Percentiles rank a stretch among this genome's conserved stretches.
These are phyloP conservation scores for Cutaneotrichosporon sp. DNA, from an alignment of 1,284 basidiomycete genomes.

Conservation along the genomic window DNA sequence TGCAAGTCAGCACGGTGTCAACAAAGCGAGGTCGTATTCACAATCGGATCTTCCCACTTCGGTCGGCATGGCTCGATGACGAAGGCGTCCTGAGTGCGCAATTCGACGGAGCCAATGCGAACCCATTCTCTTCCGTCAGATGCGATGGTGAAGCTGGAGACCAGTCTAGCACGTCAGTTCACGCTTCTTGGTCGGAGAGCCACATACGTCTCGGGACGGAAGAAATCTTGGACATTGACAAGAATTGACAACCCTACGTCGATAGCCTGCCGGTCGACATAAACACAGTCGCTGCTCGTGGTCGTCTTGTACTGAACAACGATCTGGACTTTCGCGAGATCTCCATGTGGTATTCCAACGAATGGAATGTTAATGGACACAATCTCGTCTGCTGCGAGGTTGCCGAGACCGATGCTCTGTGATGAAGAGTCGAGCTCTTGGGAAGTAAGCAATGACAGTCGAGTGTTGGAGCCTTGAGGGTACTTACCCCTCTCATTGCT, in stretches of 20 bases:
- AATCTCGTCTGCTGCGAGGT: conserved; percentile 12
- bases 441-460: background rate
- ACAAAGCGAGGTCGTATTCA: conserved; percentile 10
- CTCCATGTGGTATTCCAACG: conserved; percentile 28
- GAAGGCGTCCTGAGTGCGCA: conserved; percentile 14
- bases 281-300: conserved; percentile 7
- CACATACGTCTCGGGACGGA: conserved; percentile 44
- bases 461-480: no score
- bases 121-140: conserved; percentile 43
- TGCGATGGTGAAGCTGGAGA: conserved; percentile 48
- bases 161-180: conserved; percentile 30
- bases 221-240: conserved; percentile 51
- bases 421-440: conserved; percentile 7
- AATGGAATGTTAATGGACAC: conserved; percentile 29
- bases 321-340: conserved; percentile 30
- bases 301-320: conserved; percentile 23
- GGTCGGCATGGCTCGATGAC: conserved; percentile 24
- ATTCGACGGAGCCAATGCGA: conserved; percentile 31
- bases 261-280: conserved; percentile 31
- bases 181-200: background rate
- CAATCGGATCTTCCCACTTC: conserved; percentile 20
- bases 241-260: conserved; percentile 46
- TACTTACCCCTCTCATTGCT: conserved; percentile 8
- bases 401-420: conserved; percentile 17
- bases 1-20: conserved; percentile 6